phyloP scores from a whole-genome alignment of 768 basidiomycete genomes.

The Tricholoma hemisulphureum region DNA sequence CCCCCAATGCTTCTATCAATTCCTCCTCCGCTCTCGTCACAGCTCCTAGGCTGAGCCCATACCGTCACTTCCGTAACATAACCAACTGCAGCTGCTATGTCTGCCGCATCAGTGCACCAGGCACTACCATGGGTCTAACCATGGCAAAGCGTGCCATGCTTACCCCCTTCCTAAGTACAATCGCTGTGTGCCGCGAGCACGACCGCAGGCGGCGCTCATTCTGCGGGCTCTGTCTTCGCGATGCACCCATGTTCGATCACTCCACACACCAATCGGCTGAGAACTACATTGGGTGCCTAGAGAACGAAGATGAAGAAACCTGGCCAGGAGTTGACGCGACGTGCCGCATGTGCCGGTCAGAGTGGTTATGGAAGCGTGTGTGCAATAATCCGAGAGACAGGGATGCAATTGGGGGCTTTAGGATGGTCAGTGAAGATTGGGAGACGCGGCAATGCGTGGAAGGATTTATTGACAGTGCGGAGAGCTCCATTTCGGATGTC shows the following conservation, averaged over 20 bases:
- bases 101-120: constrained; percentile 67
- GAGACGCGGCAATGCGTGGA: constrained; percentile 67
- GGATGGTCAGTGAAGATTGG: constrained; percentile 50
- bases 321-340: constrained; percentile 68
- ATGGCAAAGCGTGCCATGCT: constrained; percentile 44
- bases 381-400: constrained; percentile 45
- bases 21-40: constrained; percentile 34
- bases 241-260: constrained; percentile 46
- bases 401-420: constrained; percentile 54
- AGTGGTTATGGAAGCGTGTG: constrained; percentile 66
- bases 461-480: constrained; percentile 71
- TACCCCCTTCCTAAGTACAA: constrained; percentile 42
- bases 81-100: constrained; percentile 54
- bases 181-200: constrained; percentile 64
- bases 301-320: constrained; percentile 71
- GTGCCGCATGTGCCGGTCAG: constrained; percentile 62
- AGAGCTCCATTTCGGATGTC: constrained; percentile 65
- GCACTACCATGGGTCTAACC: constrained; percentile 48
- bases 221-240: constrained; percentile 70
- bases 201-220: constrained; percentile 50
- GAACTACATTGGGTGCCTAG: constrained; percentile 46
- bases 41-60: constrained; percentile 45
- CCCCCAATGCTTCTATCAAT: constrained; percentile 32
- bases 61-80: constrained; percentile 63
- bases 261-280: constrained; percentile 21